Percentiles rank a stretch among this genome's conserved stretches.
phyloP scores from a whole-genome alignment of 768 basidiomycete species.

The Terana coerulea region DNA sequence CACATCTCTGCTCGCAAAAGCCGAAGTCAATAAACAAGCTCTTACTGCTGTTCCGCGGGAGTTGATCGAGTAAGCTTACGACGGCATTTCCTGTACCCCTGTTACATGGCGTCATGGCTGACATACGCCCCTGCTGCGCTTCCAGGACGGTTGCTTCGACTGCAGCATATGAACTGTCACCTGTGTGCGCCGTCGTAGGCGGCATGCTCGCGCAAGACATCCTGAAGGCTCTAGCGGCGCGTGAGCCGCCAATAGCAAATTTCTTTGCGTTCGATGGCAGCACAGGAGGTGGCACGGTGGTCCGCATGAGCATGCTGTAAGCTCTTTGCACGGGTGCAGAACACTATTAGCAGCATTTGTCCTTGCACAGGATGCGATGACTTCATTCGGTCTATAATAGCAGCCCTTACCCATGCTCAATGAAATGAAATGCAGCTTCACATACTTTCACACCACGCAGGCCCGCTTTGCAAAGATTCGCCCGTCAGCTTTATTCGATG shows the following conservation, averaged over 20 bases:
- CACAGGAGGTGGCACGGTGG: slow-evolving; percentile 72
- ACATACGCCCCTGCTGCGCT: not conserved
- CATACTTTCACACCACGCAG: too few relatives aligned
- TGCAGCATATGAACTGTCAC: slow-evolving; percentile 84
- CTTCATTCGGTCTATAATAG: too few relatives aligned
- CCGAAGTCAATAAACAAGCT: slow-evolving; percentile 69
- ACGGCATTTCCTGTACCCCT: not conserved
- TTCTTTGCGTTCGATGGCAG: slow-evolving; percentile 86
- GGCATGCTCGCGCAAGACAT: slow-evolving; percentile 95
- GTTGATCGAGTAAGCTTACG: slow-evolving; percentile 54
- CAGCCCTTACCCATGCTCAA: too few relatives aligned
- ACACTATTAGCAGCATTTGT: too few relatives aligned
- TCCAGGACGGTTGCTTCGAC: slow-evolving; percentile 62
- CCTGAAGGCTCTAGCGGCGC: slow-evolving; percentile 82
- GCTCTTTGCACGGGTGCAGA: too few relatives aligned
- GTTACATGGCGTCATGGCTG: not conserved
- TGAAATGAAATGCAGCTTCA: too few relatives aligned
- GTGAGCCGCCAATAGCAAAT: slow-evolving; percentile 92
- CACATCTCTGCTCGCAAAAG: slow-evolving; percentile 53
- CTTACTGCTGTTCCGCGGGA: slow-evolving; percentile 53
- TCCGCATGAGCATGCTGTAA: slow-evolving; percentile 41
- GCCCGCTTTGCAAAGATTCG: too few relatives aligned
- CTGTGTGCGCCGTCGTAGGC: slow-evolving; percentile 91
- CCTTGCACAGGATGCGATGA: too few relatives aligned
- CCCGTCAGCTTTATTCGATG: too few relatives aligned